Base-by-base conservation (phyloP, 345 rosid genomes). In the Melaleuca quinquenervia region DNA sequence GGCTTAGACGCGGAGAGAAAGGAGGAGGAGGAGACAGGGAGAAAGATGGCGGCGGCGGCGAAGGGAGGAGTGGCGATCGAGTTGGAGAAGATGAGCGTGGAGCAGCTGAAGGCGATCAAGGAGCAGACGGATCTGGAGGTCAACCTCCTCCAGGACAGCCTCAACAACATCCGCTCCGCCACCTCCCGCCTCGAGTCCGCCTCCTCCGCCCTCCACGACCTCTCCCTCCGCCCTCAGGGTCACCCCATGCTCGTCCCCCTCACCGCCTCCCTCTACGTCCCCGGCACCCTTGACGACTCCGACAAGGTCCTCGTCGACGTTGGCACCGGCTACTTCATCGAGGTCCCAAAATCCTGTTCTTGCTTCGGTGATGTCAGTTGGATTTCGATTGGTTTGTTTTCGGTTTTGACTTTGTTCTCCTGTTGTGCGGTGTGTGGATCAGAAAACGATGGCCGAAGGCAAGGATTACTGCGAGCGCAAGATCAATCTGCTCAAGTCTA, bases 271-370 rank as follows among this genome's bases (percentile, higher is more conserved):
- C 96, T 98, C 41, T 98, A 96, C 82, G 98, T 95, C 48, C 96
- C 98, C 32, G 99, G 98, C 32, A 87, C 91, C 10, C 99, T 98
- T 51, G 96, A 96, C 86, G 98, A 94, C 22, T 93, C 98, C 48
- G 93, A 93, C 70, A 94, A 91, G 52, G 96, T 96, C 53, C 93
- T 98, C 45, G 98, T 98, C 82, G 98, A 98, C 89, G 93, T 98
- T 62, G 99, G 99, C 84, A 98, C 99, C 82, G 99, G 99, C 29
- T 98, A 94, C 93, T 98, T 98, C 92, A 96, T 96, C 58, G 98
- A 97, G 98, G 98, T 95, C 50, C 11, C 12, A 12, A 49, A 50
- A 20, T 26, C n/a, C n/a, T 24, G 50, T 27, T 51, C 84, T 78
- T 22, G 82, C 52, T n/a, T 62, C n/a, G 22, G 82, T 27, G 24